These are phyloP conservation scores for Dioscorea dumetorum DNA, from an alignment of 106 monocot species.

Conservation along the genomic window DNA sequence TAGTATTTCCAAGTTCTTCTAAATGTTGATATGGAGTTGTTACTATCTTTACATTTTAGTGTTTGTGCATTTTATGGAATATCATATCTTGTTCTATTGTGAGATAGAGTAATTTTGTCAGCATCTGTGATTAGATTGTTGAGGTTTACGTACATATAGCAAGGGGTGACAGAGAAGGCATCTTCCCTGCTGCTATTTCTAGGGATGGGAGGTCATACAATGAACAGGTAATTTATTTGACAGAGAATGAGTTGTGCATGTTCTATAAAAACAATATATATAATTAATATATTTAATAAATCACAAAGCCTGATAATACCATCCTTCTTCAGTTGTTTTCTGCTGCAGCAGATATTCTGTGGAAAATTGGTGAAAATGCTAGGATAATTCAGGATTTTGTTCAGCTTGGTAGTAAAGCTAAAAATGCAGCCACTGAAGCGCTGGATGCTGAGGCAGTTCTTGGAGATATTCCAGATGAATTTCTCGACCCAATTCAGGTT, in stretches of 20 bases:
- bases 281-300: too few species aligned
- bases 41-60: too few species aligned
- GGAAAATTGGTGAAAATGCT: constrained; percentile 84
- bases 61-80: too few species aligned
- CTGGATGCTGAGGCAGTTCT: constrained; percentile 87
- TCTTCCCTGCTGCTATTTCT: constrained; percentile 80
- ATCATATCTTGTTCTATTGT: too few species aligned
- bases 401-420: constrained; percentile 69
- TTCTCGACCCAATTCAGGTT: constrained; percentile 99
- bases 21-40: not conserved
- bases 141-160: constrained; percentile 95
- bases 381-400: constrained; percentile 72
- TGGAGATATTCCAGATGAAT: constrained; percentile 98
- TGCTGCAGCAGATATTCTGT: constrained; percentile 69
- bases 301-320: too few species aligned
- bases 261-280: too few species aligned
- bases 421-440: constrained; percentile 85
- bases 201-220: constrained; percentile 94
- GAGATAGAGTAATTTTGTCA: not conserved
- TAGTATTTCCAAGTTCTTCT: constrained; percentile 12
- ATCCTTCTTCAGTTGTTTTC: constrained; percentile 53
- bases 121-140: constrained; percentile 59
- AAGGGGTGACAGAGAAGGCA: constrained; percentile 71
- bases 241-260: too few species aligned
- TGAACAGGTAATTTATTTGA: constrained; percentile 51